Percentiles rank a stretch among this genome's conserved stretches.
phyloP scores from a whole-genome alignment of 768 basidiomycete species.

The Termitomyces bulborhizus region DNA sequence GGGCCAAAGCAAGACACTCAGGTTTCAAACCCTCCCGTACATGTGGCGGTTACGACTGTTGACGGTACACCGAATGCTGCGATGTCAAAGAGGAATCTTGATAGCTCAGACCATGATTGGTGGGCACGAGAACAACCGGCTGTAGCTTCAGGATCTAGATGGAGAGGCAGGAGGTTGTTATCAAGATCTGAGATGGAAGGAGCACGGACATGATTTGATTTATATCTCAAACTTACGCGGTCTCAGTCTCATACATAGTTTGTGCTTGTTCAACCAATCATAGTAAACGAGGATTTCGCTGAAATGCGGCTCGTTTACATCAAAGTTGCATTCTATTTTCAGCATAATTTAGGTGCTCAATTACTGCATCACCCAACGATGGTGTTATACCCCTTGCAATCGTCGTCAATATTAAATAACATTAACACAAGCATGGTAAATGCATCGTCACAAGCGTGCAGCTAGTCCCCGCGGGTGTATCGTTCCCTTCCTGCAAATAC shows the following conservation, averaged over 20 bases:
- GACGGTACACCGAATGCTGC: background rate
- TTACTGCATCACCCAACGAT: no score
- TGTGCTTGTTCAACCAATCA: background rate
- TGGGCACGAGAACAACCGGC: constrained; percentile 4
- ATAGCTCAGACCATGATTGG: background rate
- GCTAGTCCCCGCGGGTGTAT: constrained; percentile 31
- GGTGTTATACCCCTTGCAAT: background rate
- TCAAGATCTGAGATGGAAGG: background rate
- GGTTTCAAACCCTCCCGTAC: constrained; percentile 17
- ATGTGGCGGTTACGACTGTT: background rate
- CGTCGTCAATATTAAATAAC: no score
- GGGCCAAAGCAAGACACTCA: constrained; percentile 22
- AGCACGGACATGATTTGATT: constrained; percentile 8
- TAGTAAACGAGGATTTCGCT: background rate
- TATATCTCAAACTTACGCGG: background rate
- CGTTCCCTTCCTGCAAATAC: constrained; percentile 47
- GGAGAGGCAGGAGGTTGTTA: constrained; percentile 1
- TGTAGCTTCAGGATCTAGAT: constrained; percentile 6
- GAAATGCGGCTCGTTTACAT: background rate
- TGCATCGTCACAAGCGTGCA: constrained; percentile 37
- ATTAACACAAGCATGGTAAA: constrained; percentile 36
- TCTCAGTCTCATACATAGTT: background rate
- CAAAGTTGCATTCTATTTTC: no score
- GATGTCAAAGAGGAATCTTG: background rate
- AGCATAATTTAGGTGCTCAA: no score